Evolutionary conservation across 345 rosid species (phyloP).

Genomic region (Populus alba): DNA sequence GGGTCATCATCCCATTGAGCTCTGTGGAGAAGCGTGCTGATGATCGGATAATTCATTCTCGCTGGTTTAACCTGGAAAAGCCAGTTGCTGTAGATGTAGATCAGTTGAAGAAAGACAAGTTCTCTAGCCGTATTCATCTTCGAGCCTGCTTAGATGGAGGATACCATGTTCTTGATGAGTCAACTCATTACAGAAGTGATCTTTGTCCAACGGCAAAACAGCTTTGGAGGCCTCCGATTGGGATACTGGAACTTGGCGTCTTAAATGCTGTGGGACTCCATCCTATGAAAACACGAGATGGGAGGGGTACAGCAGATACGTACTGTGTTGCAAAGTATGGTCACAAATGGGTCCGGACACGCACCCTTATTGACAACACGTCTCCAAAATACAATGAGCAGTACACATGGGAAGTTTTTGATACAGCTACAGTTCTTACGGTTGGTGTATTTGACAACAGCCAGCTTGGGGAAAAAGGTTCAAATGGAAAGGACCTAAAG

Average conservation of each 20-base stretch:
- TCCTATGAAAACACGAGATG: conserved; percentile 35
- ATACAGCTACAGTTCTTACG: conserved; percentile 34
- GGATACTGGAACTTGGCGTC: conserved; percentile 32
- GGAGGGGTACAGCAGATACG: conserved; percentile 34
- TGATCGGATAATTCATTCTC: conserved; percentile 30
- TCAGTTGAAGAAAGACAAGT: conserved; percentile 33
- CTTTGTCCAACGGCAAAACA: conserved; percentile 37
- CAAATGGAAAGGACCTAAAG: conserved; percentile 28
- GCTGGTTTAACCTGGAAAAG: conserved; percentile 38
- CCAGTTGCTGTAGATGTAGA: conserved; percentile 32
- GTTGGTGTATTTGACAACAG: conserved; percentile 32
- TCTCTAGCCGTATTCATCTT: conserved; percentile 33
- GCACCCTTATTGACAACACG: conserved; percentile 28
- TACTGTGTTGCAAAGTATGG: conserved; percentile 35
- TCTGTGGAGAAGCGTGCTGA: conserved; percentile 34
- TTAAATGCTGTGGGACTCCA: conserved; percentile 33
- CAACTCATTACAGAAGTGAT: conserved; percentile 35
- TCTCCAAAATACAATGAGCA: conserved; percentile 33
- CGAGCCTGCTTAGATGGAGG: conserved; percentile 36
- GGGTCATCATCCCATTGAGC: conserved; percentile 26
- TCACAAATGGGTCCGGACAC: conserved; percentile 36
- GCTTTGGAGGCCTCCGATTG: conserved; percentile 35
- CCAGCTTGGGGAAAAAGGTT: conserved; percentile 30
- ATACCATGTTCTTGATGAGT: conserved; percentile 37
- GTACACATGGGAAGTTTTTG: conserved; percentile 35